A percentile compares a stretch with the other conserved stretches of the same genome.
phyloP scores from a whole-genome alignment of 805 yeast genomes.

The Tetrapisispora namnaoensis region DNA sequence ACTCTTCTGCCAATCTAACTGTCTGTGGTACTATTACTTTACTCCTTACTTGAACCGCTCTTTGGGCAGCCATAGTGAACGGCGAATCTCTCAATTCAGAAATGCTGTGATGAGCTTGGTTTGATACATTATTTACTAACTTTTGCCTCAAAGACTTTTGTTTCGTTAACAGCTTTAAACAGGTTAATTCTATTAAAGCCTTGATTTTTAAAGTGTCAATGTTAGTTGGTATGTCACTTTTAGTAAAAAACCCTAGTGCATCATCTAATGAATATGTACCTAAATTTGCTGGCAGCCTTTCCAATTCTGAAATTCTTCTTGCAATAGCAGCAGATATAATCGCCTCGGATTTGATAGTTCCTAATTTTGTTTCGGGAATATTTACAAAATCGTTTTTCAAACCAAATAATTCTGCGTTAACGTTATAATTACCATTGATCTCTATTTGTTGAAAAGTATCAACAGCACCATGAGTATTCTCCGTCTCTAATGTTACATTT shows the following conservation, averaged over 20 bases:
- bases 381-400: slow-evolving; percentile 23
- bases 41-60: slow-evolving; percentile 58
- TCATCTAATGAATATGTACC: slow-evolving; percentile 47
- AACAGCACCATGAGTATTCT: neutral
- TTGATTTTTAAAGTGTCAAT: slow-evolving; percentile 53
- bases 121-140: slow-evolving; percentile 43
- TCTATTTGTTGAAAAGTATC: slow-evolving; percentile 16
- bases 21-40: slow-evolving; percentile 67
- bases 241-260: slow-evolving; percentile 32
- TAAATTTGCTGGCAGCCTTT: slow-evolving; percentile 56
- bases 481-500: neutral
- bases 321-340: slow-evolving; percentile 44
- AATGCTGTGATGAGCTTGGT: slow-evolving; percentile 46
- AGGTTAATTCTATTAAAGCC: slow-evolving; percentile 60
- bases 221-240: slow-evolving; percentile 37
- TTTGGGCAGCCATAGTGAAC: slow-evolving; percentile 53
- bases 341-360: slow-evolving; percentile 43
- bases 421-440: slow-evolving; percentile 22
- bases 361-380: slow-evolving; percentile 31
- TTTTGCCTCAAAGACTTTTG: slow-evolving; percentile 63
- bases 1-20: slow-evolving; percentile 62
- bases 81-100: slow-evolving; percentile 44
- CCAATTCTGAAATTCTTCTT: slow-evolving; percentile 50
- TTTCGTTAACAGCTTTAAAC: slow-evolving; percentile 52
- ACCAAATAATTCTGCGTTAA: slow-evolving; percentile 25